These are phyloP conservation scores for Tuber magnatum DNA, from an alignment of 495 filamentous ascomycete genomes.

Conservation along the genomic window DNA sequence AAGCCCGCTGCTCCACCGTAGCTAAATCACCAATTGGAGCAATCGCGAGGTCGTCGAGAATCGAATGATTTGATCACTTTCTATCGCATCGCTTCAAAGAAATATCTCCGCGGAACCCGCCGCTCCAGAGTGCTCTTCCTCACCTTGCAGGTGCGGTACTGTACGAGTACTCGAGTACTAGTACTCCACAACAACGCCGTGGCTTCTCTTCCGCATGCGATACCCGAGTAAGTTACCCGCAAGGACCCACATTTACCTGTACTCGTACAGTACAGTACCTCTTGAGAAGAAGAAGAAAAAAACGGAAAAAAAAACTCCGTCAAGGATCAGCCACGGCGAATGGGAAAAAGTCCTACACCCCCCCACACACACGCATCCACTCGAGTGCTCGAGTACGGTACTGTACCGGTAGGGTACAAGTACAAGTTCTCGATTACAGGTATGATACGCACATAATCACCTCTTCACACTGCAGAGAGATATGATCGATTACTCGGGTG, in stretches of 20 bases:
- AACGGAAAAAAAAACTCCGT: not conserved
- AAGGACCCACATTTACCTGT: not conserved
- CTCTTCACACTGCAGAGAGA: slow-evolving; percentile 2
- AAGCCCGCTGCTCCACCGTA: not conserved
- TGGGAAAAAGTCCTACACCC: not conserved
- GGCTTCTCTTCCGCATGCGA: not conserved
- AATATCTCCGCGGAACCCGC: not conserved
- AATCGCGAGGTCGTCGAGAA: not conserved
- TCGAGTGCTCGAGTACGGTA: too few species aligned
- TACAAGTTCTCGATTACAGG: not conserved
- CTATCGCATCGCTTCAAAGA: not conserved
- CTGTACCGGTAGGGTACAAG: not conserved
- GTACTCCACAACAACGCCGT: not conserved
- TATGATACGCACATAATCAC: not conserved
- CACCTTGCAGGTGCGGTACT: not conserved
- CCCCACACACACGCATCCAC: not conserved
- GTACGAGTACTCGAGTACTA: too few species aligned
- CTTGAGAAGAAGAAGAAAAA: too few species aligned
- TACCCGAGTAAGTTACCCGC: not conserved
- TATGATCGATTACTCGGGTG: not conserved
- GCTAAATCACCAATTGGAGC: not conserved
- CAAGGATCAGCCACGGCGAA: not conserved
- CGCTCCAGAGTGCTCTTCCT: not conserved
- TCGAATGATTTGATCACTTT: not conserved
- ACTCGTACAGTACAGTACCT: too few species aligned